Base-by-base conservation (phyloP, 257 asterid genomes). In the Solanum piurae region DNA sequence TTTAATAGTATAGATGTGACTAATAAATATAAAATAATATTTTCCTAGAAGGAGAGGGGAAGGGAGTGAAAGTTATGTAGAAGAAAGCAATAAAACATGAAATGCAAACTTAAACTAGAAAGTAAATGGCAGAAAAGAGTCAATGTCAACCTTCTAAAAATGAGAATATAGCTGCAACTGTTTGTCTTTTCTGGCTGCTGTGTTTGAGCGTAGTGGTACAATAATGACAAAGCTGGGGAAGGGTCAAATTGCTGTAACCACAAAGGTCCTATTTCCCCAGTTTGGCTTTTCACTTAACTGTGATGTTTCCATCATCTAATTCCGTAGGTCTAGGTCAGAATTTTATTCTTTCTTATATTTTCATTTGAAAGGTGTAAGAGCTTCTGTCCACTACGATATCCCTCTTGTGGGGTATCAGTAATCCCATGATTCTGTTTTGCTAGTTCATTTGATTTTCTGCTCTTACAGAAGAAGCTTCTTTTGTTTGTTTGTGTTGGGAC, bases 241-340 rank as follows among this genome's bases (percentile, higher is more conserved):
- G 40, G 69, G 6, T 9, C 68, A 46, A 80, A 46, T 29, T 44
- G 68, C 33, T 49, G 85, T 38, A 49, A 27, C 85, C 68, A 18
- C 44, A 1, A 80, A 46, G 44, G 29, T 80, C 21, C 69, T 80
- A 49, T 29, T 80, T 80, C 69, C 44, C 49, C 29, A 3, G 29
- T 80, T 31, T 80, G 42, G 58, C 68, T 18, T 46, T 49, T 46
- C 42, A 10, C 42, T 46, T 31, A 18, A 49, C 42, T 46, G 44
- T 82, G 86, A 82, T 82, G 86, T 49, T 82, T 82, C 86, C 44
- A 82, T 49, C 42, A 49, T 82, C 86, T 49, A 82, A 82, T 49
- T 29, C 38, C 44, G 6, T 16, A 82, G 42, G 69, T 82, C 42
- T 80, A 46, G 68, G 68, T 46, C 85, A 46, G 18, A 82, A 16